phyloP scores from a whole-genome alignment of 257 asterid genomes.

The Solanum etuberosum region DNA sequence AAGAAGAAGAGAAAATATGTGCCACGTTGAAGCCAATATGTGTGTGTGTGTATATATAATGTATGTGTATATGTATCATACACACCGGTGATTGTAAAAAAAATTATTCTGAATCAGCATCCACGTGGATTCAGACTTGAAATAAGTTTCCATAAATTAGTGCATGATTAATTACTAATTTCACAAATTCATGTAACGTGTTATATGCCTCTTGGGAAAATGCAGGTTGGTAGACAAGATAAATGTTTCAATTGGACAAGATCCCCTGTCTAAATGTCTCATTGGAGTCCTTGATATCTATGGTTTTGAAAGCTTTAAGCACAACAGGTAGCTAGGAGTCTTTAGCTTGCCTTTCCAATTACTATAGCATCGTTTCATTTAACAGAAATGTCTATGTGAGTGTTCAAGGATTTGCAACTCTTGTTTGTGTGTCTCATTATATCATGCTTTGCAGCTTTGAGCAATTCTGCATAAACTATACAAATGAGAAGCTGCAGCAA shows the following conservation, averaged over 20 bases:
- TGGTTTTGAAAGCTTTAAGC: conserved; percentile 96
- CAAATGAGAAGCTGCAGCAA: conserved; percentile 95
- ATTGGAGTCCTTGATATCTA: conserved; percentile 96
- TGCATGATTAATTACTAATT: not conserved
- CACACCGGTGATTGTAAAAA: not conserved
- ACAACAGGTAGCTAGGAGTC: conserved; percentile 52
- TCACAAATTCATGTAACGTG: conserved; percentile 2
- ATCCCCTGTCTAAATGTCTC: conserved; percentile 52
- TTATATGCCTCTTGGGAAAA: conserved; percentile 1
- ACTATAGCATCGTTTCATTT: not conserved
- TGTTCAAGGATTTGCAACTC: conserved; percentile 6
- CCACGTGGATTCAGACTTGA: not conserved
- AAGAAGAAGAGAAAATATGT: not conserved
- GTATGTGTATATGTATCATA: not conserved
- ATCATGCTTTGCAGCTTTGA: conserved; percentile 63
- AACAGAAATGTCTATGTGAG: not conserved
- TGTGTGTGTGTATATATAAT: not conserved
- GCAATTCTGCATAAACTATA: conserved; percentile 93
- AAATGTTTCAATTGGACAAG: conserved; percentile 90
- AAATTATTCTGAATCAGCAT: not conserved
- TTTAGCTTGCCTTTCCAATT: not conserved
- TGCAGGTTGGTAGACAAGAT: conserved; percentile 95
- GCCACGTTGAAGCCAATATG: not conserved
- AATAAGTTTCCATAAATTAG: not conserved
- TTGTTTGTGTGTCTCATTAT: conserved; percentile 16